Evolutionary conservation across 164 flowering plant genomes (phyloP), one percentile per base, ranked within the genome.

Genomic region (Kalanchoe fedtschenkoi): DNA sequence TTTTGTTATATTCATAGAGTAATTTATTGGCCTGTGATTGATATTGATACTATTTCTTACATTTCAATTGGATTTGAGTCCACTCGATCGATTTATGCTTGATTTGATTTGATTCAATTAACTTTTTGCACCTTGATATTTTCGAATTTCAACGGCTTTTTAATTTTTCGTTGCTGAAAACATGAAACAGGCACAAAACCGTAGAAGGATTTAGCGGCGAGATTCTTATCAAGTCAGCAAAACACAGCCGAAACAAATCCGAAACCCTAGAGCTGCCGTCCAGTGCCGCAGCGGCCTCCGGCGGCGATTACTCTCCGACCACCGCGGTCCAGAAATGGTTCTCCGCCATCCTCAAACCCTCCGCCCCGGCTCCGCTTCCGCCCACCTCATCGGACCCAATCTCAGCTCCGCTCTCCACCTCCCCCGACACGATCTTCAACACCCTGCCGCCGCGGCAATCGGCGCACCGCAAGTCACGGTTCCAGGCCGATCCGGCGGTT

Each of bases 321-420:
- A 62, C 79, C 0, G 65, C 82, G 8, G 82, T 79, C 35, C 84
- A 83, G 7, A 74, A 78, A 63, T 81, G 86, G 85, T 73, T 83
- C 70, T 67, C 82, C 76, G 81, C 76, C 77, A 72, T 78, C 38
- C 73, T 84, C 71, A 78, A 71, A 32, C 75, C 78, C 43, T 22
- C 62, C 67, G 56, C 54, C n/a, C n/a, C n/a, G 51, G 43, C 61
- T 62, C 38, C 5, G 10, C 33, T 60, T 54, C 53, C 57, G 64
- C 19, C 65, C 11, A 21, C 26, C 69, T 67, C 42, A 60, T 8
- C 29, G 10, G 47, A 55, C 6, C 9, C 32, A 58, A 58, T 47
- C 46, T 62, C 53, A 57, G 21, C 41, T n/a, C 65, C 68, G 33
- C 53, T 56, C 57, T 63, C 35, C 62, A 32, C 46, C 5, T 19